Evolutionary conservation across 2,329 filamentous ascomycete species (phyloP).

Genomic region (Claviceps arundinis): DNA sequence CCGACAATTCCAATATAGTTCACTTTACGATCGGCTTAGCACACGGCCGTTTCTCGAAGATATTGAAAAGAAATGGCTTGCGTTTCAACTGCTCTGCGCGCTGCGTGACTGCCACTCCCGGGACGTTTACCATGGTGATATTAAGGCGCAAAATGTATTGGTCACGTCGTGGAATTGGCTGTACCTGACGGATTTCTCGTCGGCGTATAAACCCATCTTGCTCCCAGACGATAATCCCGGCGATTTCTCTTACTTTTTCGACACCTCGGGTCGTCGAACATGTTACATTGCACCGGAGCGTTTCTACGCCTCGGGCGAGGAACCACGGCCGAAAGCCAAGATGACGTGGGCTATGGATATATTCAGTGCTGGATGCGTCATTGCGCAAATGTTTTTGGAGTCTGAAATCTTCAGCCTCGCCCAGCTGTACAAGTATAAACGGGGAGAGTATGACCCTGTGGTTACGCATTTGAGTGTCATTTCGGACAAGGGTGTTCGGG

Average conservation of each 20-base stretch:
- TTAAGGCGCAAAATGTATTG: conserved; percentile 93
- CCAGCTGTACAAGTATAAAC: conserved; percentile 87
- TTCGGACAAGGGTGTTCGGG: conserved; percentile 71
- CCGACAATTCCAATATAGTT: conserved; percentile 90
- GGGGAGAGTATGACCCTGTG: conserved; percentile 81
- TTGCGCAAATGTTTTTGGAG: conserved; percentile 91
- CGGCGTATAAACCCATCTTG: conserved; percentile 85
- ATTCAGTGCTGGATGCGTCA: conserved; percentile 92
- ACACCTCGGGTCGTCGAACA: conserved; percentile 78
- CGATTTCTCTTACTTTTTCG: conserved; percentile 96
- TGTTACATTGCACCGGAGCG: conserved; percentile 93
- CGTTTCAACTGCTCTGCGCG: conserved; percentile 87
- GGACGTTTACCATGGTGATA: conserved; percentile 91
- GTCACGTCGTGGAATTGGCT: conserved; percentile 99
- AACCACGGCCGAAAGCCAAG: conserved; percentile 45
- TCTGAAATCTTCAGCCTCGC: conserved; percentile 94
- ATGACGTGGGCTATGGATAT: conserved; percentile 94
- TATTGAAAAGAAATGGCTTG: conserved; percentile 97
- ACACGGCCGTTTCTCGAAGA: conserved; percentile 93
- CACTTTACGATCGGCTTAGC: conserved; percentile 90
- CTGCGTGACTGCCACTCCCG: conserved; percentile 81
- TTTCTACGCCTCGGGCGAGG: conserved; percentile 61
- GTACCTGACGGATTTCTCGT: conserved; percentile 94
- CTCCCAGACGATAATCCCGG: conserved; percentile 93
- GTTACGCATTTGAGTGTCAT: conserved; percentile 74